A percentile compares a stretch with the other conserved stretches of the same genome.
Conservation (phyloP, 108 stramenopile species). For the Asterionellopsis glacialis region DNA sequence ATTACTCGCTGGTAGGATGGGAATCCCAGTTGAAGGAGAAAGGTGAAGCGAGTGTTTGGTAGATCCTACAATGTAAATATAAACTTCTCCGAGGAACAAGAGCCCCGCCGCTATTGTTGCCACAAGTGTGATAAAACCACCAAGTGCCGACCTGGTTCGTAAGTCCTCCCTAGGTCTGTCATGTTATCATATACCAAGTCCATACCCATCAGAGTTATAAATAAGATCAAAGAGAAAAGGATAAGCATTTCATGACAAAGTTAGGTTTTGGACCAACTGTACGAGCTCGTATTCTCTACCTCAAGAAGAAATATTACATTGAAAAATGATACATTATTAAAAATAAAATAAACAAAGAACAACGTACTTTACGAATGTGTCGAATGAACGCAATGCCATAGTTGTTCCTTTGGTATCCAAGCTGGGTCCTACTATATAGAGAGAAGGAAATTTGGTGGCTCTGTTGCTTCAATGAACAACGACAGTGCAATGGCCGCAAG, state of each 20-base stretch:
- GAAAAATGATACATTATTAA: neutral
- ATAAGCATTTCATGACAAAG: neutral
- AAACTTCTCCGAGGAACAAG: conserved; percentile 65
- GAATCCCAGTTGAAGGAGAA: conserved; percentile 39
- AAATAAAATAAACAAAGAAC: neutral
- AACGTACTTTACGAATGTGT: neutral
- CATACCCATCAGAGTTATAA: conserved; percentile 14
- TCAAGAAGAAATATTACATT: neutral
- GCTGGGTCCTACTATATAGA: too few relatives aligned
- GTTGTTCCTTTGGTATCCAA: neutral
- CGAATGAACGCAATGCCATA: neutral
- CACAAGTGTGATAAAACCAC: conserved; percentile 72
- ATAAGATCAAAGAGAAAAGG: neutral
- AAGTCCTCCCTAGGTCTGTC: conserved; percentile 69
- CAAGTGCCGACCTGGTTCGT: conserved; percentile 50
- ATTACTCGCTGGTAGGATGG: conserved; percentile 16
- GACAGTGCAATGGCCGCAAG: too few relatives aligned
- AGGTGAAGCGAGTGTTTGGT: conserved; percentile 65
- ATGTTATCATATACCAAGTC: conserved; percentile 49
- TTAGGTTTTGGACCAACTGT: neutral
- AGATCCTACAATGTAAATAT: conserved; percentile 43
- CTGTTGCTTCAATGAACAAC: too few relatives aligned
- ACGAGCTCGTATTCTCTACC: neutral
- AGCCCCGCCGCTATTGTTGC: conserved; percentile 45
- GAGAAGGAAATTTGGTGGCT: too few relatives aligned